Evolutionary conservation across 2,329 filamentous ascomycete species (phyloP), one percentile per base, ranked within the genome.

Genomic region (Fusarium pseudocircinatum): DNA sequence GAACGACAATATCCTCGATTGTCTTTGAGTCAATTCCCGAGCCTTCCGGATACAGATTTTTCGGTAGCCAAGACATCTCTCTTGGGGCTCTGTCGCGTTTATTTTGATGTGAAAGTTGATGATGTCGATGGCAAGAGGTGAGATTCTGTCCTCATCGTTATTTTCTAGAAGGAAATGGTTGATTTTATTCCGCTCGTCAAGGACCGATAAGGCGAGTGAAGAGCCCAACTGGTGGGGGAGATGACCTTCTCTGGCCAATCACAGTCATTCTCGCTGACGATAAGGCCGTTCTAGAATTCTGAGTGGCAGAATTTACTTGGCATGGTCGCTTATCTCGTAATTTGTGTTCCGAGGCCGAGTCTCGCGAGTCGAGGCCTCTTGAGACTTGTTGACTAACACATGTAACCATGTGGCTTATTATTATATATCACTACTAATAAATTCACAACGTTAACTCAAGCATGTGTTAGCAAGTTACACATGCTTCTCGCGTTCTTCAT

Each of bases 261-360:
- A 44, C 11, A 47, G 26, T 1, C 32, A 26, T 13, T 22, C 14
- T n/a, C 6, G 26, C 36, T 43, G 67, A 64, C 53, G 32, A 44
- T 40, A 67, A 37, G 58, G 56, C 67, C 61, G 62, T 60, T 73
- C 71, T 73, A 73, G 70, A 73, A 44, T 54, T 60, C 47, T 71
- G 49, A 63, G 61, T 52, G 50, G 34, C 28, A 46, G 46, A 60
- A 36, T 52, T 60, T 58, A 54, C 39, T 47, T 49, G 50, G 52
- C 30, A 32, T 46, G 20, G 16, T 63, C 62, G 54, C 64, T 59
- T 60, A 47, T 69, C 60, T 73, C 71, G 57, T 52, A 60, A 57
- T 42, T 12, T 42, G 63, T 56, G 28, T 50, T 54, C 60, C 50
- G 50, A 53, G 50, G 50, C 34, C 39, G 24, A 57, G 59, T 34